A percentile compares a stretch with the other conserved stretches of the same genome.
phyloP scores from a whole-genome alignment of 768 basidiomycete species.

The Serendipita vermifera region DNA sequence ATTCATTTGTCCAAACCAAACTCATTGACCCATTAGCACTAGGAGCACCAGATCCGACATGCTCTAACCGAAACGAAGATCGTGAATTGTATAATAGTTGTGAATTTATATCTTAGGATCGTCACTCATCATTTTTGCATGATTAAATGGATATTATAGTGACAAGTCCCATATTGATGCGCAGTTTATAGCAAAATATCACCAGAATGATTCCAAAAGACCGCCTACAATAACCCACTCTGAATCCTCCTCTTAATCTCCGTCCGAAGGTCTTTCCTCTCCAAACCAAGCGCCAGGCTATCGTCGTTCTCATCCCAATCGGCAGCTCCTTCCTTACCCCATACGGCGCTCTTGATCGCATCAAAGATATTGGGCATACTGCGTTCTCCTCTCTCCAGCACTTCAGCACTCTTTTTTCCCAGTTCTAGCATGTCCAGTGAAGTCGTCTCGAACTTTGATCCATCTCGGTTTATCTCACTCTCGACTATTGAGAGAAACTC shows the following conservation, averaged over 20 bases:
- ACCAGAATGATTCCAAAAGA: no score
- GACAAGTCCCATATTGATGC: no score
- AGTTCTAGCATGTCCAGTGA: background rate
- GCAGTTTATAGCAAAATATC: no score
- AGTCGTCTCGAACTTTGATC: background rate
- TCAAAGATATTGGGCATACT: background rate
- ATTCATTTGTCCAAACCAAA: no score
- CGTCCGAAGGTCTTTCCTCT: background rate
- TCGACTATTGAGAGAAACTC: background rate
- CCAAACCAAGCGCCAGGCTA: background rate
- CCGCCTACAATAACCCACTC: no score
- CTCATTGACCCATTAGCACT: no score
- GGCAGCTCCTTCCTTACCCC: background rate
- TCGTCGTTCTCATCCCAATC: constrained; percentile 8
- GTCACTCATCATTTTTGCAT: no score
- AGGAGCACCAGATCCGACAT: no score
- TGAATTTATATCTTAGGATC: no score
- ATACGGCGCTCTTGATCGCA: background rate
- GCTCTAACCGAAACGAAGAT: no score
- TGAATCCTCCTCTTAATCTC: background rate
- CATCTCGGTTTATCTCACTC: background rate
- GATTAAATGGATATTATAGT: no score
- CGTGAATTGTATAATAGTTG: no score
- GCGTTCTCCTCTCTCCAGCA: background rate
- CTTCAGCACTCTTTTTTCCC: background rate